These are phyloP conservation scores for Stipa capillata DNA, from an alignment of 176 grass and related monocot species.

Conservation along the genomic window DNA sequence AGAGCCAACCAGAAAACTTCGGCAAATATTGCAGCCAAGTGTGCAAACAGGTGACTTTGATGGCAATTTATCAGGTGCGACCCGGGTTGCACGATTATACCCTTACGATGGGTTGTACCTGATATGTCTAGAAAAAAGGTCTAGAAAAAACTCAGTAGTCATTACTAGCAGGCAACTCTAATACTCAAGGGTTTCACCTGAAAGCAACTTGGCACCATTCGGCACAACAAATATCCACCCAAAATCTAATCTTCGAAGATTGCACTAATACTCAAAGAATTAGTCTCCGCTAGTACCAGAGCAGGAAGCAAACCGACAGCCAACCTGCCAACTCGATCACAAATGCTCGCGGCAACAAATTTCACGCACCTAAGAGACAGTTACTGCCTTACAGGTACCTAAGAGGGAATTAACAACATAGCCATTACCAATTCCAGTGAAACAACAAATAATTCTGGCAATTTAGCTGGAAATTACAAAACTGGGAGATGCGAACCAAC, in stretches of 20 bases:
- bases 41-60: background rate
- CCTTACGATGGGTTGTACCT: background rate
- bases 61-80: background rate
- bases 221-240: background rate
- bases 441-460: background rate
- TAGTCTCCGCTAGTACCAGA: background rate
- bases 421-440: background rate
- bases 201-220: background rate
- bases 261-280: background rate
- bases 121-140: background rate
- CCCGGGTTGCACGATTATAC: too few relatives aligned
- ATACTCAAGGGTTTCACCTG: background rate
- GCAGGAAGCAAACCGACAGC: background rate
- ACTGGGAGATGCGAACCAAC: background rate
- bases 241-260: background rate
- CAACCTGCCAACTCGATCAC: background rate
- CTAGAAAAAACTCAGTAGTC: background rate
- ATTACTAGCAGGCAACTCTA: background rate
- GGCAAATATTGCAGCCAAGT: background rate
- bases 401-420: background rate
- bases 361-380: background rate
- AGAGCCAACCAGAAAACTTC: background rate
- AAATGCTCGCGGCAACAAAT: too few relatives aligned
- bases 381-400: background rate
- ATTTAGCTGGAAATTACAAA: background rate